A percentile compares a stretch with the other conserved stretches of the same genome.
Evolutionary conservation across 495 filamentous ascomycete species (phyloP).

Genomic region (Xylaria telfairii): DNA sequence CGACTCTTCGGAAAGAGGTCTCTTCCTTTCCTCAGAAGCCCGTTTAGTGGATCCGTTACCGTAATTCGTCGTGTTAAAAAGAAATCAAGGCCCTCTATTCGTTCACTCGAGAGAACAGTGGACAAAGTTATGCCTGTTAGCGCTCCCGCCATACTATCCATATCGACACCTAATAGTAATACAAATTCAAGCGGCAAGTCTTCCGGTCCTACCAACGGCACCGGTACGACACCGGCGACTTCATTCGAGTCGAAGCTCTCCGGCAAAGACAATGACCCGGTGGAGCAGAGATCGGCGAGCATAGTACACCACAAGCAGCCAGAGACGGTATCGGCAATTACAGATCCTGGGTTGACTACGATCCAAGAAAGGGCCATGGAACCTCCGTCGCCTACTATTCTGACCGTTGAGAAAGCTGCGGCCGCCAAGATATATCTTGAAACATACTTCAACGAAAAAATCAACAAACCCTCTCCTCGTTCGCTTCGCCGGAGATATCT

Average conservation of each 20-base stretch:
- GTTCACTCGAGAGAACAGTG: constrained; percentile 30
- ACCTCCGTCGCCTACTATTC: constrained; percentile 62
- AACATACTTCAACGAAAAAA: constrained; percentile 74
- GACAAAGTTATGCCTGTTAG: constrained; percentile 27
- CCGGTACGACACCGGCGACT: constrained; percentile 46
- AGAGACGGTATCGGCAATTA: constrained; percentile 29
- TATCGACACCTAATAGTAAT: constrained; percentile 29
- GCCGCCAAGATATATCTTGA: constrained; percentile 89
- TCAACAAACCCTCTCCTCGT: constrained; percentile 62
- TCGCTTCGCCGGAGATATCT: constrained; percentile 70
- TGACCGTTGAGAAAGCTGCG: constrained; percentile 77
- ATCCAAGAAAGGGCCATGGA: constrained; percentile 50
- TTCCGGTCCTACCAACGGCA: constrained; percentile 36
- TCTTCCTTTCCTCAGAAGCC: constrained; percentile 46
- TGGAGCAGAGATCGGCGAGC: constrained; percentile 33
- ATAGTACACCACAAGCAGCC: constrained; percentile 35
- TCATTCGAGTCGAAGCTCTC: constrained; percentile 50
- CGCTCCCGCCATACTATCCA: constrained; percentile 33
- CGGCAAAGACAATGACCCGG: constrained; percentile 29
- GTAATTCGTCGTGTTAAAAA: constrained; percentile 51
- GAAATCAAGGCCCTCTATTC: constrained; percentile 43
- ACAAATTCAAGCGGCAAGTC: constrained; percentile 42
- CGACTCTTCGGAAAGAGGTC: constrained; percentile 50
- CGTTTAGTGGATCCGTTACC: constrained; percentile 48
- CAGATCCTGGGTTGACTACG: constrained; percentile 45